These are phyloP conservation scores for Dryas drummondii DNA, from an alignment of 306 rosid genomes.

Conservation along the genomic window DNA sequence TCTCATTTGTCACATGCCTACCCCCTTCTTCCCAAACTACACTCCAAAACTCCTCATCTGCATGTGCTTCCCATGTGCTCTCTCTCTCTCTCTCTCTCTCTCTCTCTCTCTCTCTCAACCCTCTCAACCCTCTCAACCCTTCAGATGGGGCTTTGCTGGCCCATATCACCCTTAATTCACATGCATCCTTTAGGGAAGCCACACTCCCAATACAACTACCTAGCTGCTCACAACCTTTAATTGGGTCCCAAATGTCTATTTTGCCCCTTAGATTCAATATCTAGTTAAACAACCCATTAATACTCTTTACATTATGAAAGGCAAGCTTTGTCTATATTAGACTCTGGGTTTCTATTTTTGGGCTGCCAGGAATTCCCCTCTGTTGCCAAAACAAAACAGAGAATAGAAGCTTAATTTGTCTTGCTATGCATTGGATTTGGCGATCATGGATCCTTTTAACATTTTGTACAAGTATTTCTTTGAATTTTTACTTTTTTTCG, in stretches of 20 bases:
- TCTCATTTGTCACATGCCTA: constrained; percentile 67
- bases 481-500: constrained; percentile 7
- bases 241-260: constrained; percentile 24
- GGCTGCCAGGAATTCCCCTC: background rate
- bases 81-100: background rate
- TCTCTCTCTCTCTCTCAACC: background rate
- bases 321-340: background rate
- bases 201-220: constrained; percentile 27
- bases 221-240: constrained; percentile 14
- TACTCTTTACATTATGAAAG: background rate
- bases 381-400: background rate
- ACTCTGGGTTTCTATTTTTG: no score
- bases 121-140: background rate
- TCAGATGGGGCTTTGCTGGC: constrained; percentile 61
- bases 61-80: constrained; percentile 75
- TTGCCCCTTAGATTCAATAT: constrained; percentile 10
- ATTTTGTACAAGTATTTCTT: background rate
- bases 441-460: constrained; percentile 13
- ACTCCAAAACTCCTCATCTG: constrained; percentile 38
- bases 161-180: constrained; percentile 60
- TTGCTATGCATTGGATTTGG: background rate
- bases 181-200: constrained; percentile 69
- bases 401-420: background rate
- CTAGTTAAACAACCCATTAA: background rate
- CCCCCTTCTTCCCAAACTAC: constrained; percentile 25